phyloP scores from a whole-genome alignment of 2,329 filamentous ascomycete species.

The Monosporascus sp. region DNA sequence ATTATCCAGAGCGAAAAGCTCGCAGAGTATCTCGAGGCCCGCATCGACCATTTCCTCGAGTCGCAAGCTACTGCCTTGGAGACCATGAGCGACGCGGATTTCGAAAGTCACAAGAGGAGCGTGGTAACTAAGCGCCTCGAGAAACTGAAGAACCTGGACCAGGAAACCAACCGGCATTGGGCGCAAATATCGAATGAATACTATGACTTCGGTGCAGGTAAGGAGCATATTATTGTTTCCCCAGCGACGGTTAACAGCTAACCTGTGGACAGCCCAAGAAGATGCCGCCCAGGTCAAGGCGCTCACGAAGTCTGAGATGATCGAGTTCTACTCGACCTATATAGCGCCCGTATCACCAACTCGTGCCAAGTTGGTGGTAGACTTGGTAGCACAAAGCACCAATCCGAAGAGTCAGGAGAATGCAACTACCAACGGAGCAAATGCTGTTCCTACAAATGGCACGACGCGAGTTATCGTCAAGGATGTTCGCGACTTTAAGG shows the following conservation, averaged over 20 bases:
- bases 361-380: conserved; percentile 79
- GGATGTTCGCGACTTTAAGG: conserved; percentile 78
- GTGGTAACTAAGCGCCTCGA: conserved; percentile 82
- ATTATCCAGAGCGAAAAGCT: conserved; percentile 90
- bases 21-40: conserved; percentile 75
- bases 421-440: conserved; percentile 27
- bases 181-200: conserved; percentile 78
- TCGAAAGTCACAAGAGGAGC: conserved; percentile 87
- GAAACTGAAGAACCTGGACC: conserved; percentile 85
- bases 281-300: conserved; percentile 72
- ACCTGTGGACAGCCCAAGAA: conserved; percentile 53
- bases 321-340: conserved; percentile 71
- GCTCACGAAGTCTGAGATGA: conserved; percentile 74
- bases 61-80: conserved; percentile 61
- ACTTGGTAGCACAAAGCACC: conserved; percentile 70
- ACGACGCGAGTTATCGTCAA: conserved; percentile 60
- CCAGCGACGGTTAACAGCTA: neutral
- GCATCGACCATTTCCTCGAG: conserved; percentile 80
- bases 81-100: conserved; percentile 76
- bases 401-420: conserved; percentile 37
- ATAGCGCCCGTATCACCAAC: conserved; percentile 68
- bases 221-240: conserved; percentile 25
- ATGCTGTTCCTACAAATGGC: conserved; percentile 37
- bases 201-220: conserved; percentile 85
- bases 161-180: conserved; percentile 82